Conservation (phyloP, 2,329 filamentous ascomycete genomes). For the Pleurostoma richardsiae region DNA sequence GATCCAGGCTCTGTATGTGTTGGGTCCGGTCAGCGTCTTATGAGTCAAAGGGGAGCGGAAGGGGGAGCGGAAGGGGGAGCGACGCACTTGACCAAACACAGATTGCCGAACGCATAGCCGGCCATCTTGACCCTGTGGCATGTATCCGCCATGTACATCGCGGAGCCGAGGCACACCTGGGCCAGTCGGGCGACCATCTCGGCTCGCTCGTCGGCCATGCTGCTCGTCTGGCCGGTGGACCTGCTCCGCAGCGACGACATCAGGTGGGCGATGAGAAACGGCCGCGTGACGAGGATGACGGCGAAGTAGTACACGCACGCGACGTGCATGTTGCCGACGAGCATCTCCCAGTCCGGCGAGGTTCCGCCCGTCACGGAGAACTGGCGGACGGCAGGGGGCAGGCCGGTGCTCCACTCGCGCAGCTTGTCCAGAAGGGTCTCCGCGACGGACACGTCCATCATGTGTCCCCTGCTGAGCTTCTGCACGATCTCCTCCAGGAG, state of each 20-base stretch:
- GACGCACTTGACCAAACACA: conserved; percentile 8
- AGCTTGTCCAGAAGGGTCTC: not conserved
- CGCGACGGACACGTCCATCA: not conserved
- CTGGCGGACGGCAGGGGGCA: not conserved
- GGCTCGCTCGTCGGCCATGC: not conserved
- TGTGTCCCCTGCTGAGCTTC: not conserved
- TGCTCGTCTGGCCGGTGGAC: not conserved
- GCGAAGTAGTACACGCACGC: conserved; percentile 15
- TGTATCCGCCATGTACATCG: conserved; percentile 11
- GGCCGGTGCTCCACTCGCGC: not conserved
- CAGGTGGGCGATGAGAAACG: conserved; percentile 10
- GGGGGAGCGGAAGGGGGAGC: too few relatives aligned
- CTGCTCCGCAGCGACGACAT: conserved; percentile 5
- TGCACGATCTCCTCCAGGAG: not conserved
- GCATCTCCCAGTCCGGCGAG: conserved; percentile 2
- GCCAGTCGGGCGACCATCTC: conserved; percentile 7
- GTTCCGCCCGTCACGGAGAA: not conserved
- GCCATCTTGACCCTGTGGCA: conserved; percentile 10
- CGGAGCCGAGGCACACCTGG: conserved; percentile 11
- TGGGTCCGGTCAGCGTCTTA: too few relatives aligned
- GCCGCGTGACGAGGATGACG: conserved; percentile 12
- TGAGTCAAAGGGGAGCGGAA: too few relatives aligned
- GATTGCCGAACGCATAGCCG: conserved; percentile 10
- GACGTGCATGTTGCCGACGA: conserved; percentile 11
- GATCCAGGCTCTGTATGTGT: conserved; percentile 4